Evolutionary conservation across 768 basidiomycete species (phyloP).

Genomic region (Russula olivacea): DNA sequence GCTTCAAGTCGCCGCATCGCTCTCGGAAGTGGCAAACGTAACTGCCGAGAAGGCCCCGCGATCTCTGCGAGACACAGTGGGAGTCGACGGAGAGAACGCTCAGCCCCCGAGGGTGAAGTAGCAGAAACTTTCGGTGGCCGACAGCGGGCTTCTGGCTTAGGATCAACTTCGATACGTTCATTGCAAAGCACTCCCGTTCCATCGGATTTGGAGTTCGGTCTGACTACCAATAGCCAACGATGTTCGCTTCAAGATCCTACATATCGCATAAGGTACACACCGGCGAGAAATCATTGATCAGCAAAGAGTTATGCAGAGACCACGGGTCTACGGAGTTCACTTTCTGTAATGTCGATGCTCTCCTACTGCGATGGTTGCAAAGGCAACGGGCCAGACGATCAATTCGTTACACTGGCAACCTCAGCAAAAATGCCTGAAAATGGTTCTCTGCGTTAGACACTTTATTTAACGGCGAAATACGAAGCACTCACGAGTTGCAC

Average conservation of each 20-base stretch:
- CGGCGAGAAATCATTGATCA: neutral
- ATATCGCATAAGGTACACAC: no score
- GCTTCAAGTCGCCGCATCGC: neutral
- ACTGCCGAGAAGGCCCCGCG: no score
- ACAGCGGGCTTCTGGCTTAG: no score
- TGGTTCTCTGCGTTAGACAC: neutral
- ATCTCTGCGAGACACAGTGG: no score
- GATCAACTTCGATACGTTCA: no score
- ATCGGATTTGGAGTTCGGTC: no score
- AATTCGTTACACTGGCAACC: constrained; percentile 34
- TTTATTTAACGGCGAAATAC: constrained; percentile 34
- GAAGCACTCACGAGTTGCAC: constrained; percentile 37
- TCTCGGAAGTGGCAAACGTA: neutral
- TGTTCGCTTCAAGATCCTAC: no score
- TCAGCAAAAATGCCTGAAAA: constrained; percentile 46
- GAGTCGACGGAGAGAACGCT: no score
- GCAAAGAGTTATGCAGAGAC: neutral
- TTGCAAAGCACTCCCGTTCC: no score
- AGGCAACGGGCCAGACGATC: neutral
- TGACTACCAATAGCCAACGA: no score
- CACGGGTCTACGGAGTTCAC: neutral
- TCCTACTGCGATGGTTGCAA: neutral
- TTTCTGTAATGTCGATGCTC: neutral
- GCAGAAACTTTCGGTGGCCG: no score
- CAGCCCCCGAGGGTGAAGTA: no score